Conservation (phyloP, 176 grass and related monocot species). For the Eragrostis nindensis region DNA sequence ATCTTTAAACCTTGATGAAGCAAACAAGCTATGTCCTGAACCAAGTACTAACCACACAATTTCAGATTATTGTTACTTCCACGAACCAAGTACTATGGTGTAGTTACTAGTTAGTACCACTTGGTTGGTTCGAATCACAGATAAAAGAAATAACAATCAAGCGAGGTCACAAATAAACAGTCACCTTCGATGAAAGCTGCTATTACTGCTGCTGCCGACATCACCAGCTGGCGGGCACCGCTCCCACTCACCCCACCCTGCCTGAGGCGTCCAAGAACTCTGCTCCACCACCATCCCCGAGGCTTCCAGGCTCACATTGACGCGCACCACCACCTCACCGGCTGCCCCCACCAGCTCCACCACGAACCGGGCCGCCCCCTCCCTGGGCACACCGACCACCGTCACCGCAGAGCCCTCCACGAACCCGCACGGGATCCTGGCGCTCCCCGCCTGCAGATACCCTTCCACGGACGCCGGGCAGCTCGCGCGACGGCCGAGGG, state of each 20-base stretch:
- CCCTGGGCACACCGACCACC: constrained; percentile 60
- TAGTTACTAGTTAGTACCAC: no score
- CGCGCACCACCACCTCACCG: constrained; percentile 55
- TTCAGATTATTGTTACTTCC: no score
- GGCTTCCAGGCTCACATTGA: constrained; percentile 69
- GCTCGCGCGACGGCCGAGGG: constrained; percentile 15
- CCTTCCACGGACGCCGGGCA: constrained; percentile 53
- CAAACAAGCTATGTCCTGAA: neutral
- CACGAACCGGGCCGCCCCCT: constrained; percentile 53
- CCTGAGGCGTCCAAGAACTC: constrained; percentile 61
- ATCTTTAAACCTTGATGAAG: constrained; percentile 27
- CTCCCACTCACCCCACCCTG: constrained; percentile 66
- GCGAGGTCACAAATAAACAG: neutral
- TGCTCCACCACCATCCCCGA: constrained; percentile 60
- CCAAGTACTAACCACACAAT: no score
- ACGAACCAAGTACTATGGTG: no score
- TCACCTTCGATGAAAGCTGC: constrained; percentile 53
- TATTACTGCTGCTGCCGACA: constrained; percentile 30
- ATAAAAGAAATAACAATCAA: neutral
- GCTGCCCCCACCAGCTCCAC: constrained; percentile 63
- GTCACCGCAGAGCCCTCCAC: constrained; percentile 74
- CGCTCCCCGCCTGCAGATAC: neutral
- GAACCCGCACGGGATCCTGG: constrained; percentile 69
- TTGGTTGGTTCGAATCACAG: neutral
- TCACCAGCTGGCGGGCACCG: constrained; percentile 49